Conservation (phyloP, 345 rosid genomes). For the Eucalyptus grandis region DNA sequence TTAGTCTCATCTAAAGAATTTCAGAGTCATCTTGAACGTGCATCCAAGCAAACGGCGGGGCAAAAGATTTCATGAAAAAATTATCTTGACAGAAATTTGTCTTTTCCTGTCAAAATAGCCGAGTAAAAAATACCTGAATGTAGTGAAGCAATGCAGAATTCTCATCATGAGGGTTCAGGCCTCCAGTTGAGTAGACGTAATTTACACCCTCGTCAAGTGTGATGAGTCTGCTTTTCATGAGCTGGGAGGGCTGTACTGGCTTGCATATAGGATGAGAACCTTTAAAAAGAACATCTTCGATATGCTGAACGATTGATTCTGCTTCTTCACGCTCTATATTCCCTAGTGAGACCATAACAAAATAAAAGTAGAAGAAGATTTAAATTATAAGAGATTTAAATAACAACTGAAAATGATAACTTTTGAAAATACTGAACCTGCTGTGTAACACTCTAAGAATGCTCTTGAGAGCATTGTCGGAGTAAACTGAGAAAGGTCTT, state of each 20-base stretch:
- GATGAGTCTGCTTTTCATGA: slow-evolving; percentile 54
- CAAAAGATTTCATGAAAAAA: background rate
- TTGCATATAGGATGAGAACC: slow-evolving; percentile 52
- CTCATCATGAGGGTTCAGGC: slow-evolving; percentile 69
- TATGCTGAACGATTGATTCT: slow-evolving; percentile 38
- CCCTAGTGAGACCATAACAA: slow-evolving; percentile 22
- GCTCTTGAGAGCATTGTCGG: slow-evolving; percentile 66
- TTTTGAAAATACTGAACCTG: slow-evolving; percentile 21
- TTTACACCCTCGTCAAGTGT: slow-evolving; percentile 48
- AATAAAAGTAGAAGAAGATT: background rate
- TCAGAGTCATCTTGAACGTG: background rate
- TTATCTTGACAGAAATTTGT: background rate
- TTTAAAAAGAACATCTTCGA: slow-evolving; percentile 49
- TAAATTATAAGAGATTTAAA: background rate
- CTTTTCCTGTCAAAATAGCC: background rate
- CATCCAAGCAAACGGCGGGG: background rate
- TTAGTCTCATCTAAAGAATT: background rate
- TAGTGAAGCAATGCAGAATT: slow-evolving; percentile 72
- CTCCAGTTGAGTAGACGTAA: slow-evolving; percentile 41
- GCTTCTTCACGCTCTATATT: slow-evolving; percentile 61
- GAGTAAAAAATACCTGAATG: slow-evolving; percentile 44
- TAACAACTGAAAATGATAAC: background rate
- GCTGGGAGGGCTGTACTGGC: slow-evolving; percentile 50
- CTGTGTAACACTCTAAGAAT: slow-evolving; percentile 66
- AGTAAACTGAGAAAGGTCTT: slow-evolving; percentile 51